phyloP scores from a whole-genome alignment of 2,329 filamentous ascomycete species.

The Aspergillus terreus region DNA sequence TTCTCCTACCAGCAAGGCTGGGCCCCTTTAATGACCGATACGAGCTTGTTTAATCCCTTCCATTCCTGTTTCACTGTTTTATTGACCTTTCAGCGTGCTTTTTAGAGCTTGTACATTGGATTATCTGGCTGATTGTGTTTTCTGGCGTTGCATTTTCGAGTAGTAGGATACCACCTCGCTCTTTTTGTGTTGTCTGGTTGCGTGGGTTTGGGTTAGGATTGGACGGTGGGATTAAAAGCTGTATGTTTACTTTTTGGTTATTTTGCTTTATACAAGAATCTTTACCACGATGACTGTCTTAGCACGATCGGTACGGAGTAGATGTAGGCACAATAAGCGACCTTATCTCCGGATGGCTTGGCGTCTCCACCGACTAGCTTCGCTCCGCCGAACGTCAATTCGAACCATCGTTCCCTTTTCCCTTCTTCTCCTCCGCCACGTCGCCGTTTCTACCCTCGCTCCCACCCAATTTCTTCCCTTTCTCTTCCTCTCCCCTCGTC shows the following conservation, averaged over 20 bases:
- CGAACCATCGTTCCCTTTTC: conserved; percentile 13
- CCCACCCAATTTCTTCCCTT: conserved; percentile 13
- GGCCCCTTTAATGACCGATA: conserved; percentile 18
- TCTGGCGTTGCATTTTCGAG: conserved; percentile 22
- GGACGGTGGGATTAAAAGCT: neutral
- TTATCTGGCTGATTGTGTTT: conserved; percentile 20
- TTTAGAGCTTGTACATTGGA: conserved; percentile 18
- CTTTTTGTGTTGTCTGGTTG: conserved; percentile 6
- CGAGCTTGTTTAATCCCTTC: conserved; percentile 16
- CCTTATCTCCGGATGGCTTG: neutral
- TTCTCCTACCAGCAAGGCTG: conserved; percentile 17
- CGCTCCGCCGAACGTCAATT: conserved; percentile 23
- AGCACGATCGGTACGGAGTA: neutral
- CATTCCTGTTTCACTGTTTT: conserved; percentile 3
- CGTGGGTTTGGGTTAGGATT: conserved; percentile 6
- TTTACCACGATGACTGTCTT: neutral
- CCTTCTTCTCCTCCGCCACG: conserved; percentile 17
- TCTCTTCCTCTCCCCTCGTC: conserved; percentile 18
- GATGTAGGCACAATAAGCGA: neutral
- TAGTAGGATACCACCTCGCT: conserved; percentile 29
- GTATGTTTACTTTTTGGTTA: neutral
- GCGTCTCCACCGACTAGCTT: conserved; percentile 14
- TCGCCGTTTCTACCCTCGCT: conserved; percentile 7
- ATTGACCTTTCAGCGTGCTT: conserved; percentile 19
- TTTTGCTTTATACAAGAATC: neutral